A percentile compares a stretch with the other conserved stretches of the same genome.
These are phyloP conservation scores for Diaporthe citriasiana DNA, from an alignment of 2,329 filamentous ascomycete genomes.

Conservation along the genomic window DNA sequence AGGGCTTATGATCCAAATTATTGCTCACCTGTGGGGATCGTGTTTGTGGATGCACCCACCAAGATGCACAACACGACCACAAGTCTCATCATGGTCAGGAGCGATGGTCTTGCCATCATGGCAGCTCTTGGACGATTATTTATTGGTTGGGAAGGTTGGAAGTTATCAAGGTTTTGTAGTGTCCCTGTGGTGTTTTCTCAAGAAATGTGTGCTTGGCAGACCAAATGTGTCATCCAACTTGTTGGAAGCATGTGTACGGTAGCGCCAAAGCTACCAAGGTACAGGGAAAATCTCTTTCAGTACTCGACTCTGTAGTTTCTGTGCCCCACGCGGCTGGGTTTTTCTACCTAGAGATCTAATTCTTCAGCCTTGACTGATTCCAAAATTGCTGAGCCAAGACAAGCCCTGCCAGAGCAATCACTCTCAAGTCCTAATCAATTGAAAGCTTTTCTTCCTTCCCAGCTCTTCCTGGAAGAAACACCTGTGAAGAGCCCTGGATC, in stretches of 20 bases:
- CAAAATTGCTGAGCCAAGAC: background rate
- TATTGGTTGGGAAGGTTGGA: background rate
- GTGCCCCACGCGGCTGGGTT: background rate
- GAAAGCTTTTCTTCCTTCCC: background rate
- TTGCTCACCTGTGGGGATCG: background rate
- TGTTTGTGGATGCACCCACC: background rate
- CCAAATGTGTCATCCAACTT: background rate
- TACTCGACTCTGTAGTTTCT: background rate
- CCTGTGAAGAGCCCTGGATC: background rate
- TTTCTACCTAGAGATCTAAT: background rate
- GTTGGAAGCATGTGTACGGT: background rate
- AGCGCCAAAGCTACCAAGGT: background rate
- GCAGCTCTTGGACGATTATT: background rate
- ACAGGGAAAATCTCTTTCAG: background rate
- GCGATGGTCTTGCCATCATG: conserved; percentile 4
- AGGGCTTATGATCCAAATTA: background rate
- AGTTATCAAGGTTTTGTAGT: background rate
- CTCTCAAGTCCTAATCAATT: background rate
- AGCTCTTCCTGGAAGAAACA: background rate
- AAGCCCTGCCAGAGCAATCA: background rate
- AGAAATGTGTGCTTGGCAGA: background rate
- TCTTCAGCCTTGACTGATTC: background rate
- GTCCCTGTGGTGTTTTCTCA: background rate
- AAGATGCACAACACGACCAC: background rate
- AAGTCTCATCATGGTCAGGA: background rate